Percentiles rank a stretch among this genome's conserved stretches.
Evolutionary conservation across 495 filamentous ascomycete species (phyloP).

Genomic region (Penicillium manginii): DNA sequence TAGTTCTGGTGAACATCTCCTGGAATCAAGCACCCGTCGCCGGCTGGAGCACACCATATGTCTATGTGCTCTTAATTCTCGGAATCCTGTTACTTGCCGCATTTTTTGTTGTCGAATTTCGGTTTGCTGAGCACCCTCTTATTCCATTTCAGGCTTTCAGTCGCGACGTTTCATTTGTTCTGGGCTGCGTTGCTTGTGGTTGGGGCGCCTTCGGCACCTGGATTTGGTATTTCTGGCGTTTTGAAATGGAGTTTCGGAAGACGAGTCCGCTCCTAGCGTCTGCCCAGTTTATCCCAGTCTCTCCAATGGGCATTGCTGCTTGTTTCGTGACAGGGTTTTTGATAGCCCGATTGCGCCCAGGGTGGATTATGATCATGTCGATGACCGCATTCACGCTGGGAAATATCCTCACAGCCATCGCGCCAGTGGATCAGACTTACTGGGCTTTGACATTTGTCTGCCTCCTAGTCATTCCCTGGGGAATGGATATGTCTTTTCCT

Average conservation of each 20-base stretch:
- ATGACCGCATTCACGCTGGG: slow-evolving; percentile 50
- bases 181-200: slow-evolving; percentile 50
- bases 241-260: slow-evolving; percentile 39
- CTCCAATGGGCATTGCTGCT: slow-evolving; percentile 42
- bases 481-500: slow-evolving; percentile 68
- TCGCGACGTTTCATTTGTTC: slow-evolving; percentile 43
- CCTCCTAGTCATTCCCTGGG: slow-evolving; percentile 60
- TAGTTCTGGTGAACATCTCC: slow-evolving; percentile 59
- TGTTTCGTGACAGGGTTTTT: slow-evolving; percentile 49
- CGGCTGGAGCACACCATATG: slow-evolving; percentile 49
- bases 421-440: slow-evolving; percentile 44
- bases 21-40: slow-evolving; percentile 55
- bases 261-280: slow-evolving; percentile 40
- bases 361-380: slow-evolving; percentile 52
- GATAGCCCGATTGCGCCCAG: slow-evolving; percentile 39
- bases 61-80: slow-evolving; percentile 50
- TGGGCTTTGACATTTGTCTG: slow-evolving; percentile 51
- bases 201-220: slow-evolving; percentile 56
- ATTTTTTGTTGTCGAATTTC: slow-evolving; percentile 48
- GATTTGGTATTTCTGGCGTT: slow-evolving; percentile 52
- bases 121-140: slow-evolving; percentile 41
- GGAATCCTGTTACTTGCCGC: slow-evolving; percentile 39
- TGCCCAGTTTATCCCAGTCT: slow-evolving; percentile 45
- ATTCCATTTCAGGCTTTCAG: slow-evolving; percentile 47
- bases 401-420: slow-evolving; percentile 37